Conservation (phyloP, 1,139 yeast species). For the Torulaspora pretoriensis region DNA sequence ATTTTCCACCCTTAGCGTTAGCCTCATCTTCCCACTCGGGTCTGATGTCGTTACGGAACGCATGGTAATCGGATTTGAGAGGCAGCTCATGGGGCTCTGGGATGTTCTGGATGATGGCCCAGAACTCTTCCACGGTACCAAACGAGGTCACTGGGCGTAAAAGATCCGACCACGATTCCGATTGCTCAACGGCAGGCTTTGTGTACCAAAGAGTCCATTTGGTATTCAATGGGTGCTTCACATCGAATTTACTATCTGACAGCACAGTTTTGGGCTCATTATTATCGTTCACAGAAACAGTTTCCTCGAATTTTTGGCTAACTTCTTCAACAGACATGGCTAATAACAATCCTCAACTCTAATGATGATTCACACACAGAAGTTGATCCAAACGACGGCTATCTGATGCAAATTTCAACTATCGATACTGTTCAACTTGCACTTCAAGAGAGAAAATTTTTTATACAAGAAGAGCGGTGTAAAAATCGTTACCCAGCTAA, state of each 20-base stretch:
- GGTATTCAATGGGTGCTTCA: slow-evolving; percentile 82
- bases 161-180: slow-evolving; percentile 89
- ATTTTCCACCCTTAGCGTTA: slow-evolving; percentile 90
- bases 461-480: neutral
- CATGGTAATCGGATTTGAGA: slow-evolving; percentile 87
- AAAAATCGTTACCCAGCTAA: neutral
- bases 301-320: slow-evolving; percentile 33
- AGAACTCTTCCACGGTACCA: slow-evolving; percentile 92
- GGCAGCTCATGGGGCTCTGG: slow-evolving; percentile 93
- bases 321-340: slow-evolving; percentile 38
- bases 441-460: slow-evolving; percentile 1
- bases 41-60: slow-evolving; percentile 89
- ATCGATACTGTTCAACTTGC: neutral
- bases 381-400: neutral
- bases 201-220: slow-evolving; percentile 99
- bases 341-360: neutral
- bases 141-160: slow-evolving; percentile 91
- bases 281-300: slow-evolving; percentile 26
- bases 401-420: neutral
- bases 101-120: slow-evolving; percentile 96
- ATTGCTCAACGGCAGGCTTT: slow-evolving; percentile 75
- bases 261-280: slow-evolving; percentile 30
- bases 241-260: slow-evolving; percentile 35
- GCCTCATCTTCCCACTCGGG: slow-evolving; percentile 98
- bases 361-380: neutral